Base-by-base conservation (phyloP, 495 filamentous ascomycete species). In the Peziza echinospora region DNA sequence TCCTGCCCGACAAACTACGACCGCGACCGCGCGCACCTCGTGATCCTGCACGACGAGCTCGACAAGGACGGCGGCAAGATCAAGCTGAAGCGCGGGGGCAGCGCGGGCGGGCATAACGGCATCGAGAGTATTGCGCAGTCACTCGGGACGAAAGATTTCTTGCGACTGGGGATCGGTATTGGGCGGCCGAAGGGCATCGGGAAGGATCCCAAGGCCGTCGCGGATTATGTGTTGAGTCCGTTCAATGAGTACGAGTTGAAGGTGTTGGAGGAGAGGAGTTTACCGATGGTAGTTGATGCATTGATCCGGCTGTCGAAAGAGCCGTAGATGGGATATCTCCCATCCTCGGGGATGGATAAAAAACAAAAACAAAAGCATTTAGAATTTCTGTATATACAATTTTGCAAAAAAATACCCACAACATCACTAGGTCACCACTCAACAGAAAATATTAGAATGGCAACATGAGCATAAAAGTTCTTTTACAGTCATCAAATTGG, bases 31-130 rank as follows among this genome's bases (percentile, higher is more conserved):
- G 64, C 67, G 21, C 65, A 65, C 0, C 63, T 93, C 13, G 72
- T 91, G 2, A 62, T 93, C 2, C 63, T 93, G 23, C 82, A 93
- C 62, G 84, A 93, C 55, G 84, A 92, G 56, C 62, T 93, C 7
- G 84, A 93, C 57, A 67, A 68, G 40, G 62, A 67, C 21, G 52
- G 82, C 9, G 82, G 83, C 1, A 71, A 68, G 28, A 65, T 91
- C 5, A 77, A 66, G 34, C 62, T 80, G 30, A 74, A 61, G 52
- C 66, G 58, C 41, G 53, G 39, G 64, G 72, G 71, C 41, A 76
- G 61, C 58, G 61, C 66, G 26, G 67, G 72, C 13, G 84, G 84
- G 0, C 84, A 93, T 59, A 84, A 86, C 49, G 84, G 84, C 5
- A 50, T 93, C 34, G 82, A 78, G 60, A 81, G 75, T 54, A 65